Base-by-base conservation (phyloP, 768 basidiomycete species). In the Megacollybia marginata region DNA sequence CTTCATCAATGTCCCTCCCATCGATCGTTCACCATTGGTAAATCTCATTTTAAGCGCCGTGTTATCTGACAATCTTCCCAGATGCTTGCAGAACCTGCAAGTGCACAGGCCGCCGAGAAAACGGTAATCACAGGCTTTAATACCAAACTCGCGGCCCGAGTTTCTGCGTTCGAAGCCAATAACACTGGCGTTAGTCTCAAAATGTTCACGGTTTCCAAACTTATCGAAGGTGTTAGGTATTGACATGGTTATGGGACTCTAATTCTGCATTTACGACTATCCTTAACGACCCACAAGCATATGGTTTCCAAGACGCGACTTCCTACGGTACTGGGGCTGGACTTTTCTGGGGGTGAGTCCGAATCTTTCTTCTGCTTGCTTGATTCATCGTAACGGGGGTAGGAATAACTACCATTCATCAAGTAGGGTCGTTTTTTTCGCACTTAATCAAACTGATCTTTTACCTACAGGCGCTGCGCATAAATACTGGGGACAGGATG, bases 361-460 rank as follows among this genome's bases (percentile, higher is more conserved):
- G 18, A 15, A 10, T 44, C 31, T 48, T 16, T 5, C 12, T 11
- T 46, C 34, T 46, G 20, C 11, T 34, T 19, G 13, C 20, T 9
- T 13, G 15, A 28, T 34, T 48, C 36, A 23, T 13, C 9, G 38
- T 45, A n/a, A n/a, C 13, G 33, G 48, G 36, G 49, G 5, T 48
- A 79, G 79, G 12, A 78, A 81, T 52, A 69, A 76, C 57, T 76
- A 72, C 54, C 80, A 81, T 52, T 75, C 79, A 11, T 69, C 70
- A 45, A 72, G 79, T 78, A 62, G 56, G 72, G 62, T 32, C 8
- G 5, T 34, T 28, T 16, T 28, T 42, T 7, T 5, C 7, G 36
- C 5, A 16, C 9, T 32, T 5, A n/a, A 5, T 34, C 33, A 35
- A 16, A 18, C 42, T 47, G 19, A 52, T 55, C 34, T 13, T 32